Percentiles rank a stretch among this genome's conserved stretches.
These are phyloP conservation scores for Bacterosira constricta DNA, from an alignment of 108 stramenopile genomes.

Conservation along the genomic window DNA sequence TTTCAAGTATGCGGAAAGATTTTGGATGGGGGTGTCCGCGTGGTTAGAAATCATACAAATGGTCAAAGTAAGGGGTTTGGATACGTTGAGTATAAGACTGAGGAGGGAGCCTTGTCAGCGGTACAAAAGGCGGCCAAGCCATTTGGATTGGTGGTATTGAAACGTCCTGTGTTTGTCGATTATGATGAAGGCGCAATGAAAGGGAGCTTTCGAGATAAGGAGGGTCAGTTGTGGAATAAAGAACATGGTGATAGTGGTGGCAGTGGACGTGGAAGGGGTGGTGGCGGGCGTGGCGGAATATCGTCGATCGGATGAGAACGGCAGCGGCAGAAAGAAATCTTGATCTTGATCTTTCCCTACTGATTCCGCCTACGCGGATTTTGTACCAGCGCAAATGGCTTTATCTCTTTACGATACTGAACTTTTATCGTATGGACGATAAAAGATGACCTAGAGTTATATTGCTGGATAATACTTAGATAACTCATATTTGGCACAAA, in stretches of 20 bases:
- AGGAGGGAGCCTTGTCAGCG: slow-evolving; percentile 55
- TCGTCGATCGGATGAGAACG: too few relatives aligned
- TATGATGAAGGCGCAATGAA: slow-evolving; percentile 83
- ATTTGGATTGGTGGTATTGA: slow-evolving; percentile 48
- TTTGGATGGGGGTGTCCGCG: slow-evolving; percentile 69
- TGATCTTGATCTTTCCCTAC: too few relatives aligned
- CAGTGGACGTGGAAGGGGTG: neutral
- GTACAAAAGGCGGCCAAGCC: slow-evolving; percentile 65
- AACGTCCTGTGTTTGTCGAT: slow-evolving; percentile 67
- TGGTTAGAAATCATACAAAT: slow-evolving; percentile 65
- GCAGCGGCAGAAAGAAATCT: too few relatives aligned
- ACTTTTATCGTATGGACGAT: too few relatives aligned
- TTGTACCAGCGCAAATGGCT: too few relatives aligned
- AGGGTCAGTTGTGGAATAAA: slow-evolving; percentile 73
- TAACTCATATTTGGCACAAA: too few relatives aligned
- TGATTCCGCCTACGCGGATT: too few relatives aligned
- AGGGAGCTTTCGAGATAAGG: slow-evolving; percentile 62
- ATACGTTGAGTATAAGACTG: slow-evolving; percentile 76
- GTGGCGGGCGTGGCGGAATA: neutral
- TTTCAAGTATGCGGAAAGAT: slow-evolving; percentile 65
- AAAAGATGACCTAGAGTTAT: too few relatives aligned
- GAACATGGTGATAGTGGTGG: slow-evolving; percentile 30
- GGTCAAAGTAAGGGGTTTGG: slow-evolving; percentile 80
- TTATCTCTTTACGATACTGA: too few relatives aligned
- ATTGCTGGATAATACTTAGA: too few relatives aligned